Evolutionary conservation across 2,329 filamentous ascomycete species (phyloP).

Genomic region (Microdochium paspali): DNA sequence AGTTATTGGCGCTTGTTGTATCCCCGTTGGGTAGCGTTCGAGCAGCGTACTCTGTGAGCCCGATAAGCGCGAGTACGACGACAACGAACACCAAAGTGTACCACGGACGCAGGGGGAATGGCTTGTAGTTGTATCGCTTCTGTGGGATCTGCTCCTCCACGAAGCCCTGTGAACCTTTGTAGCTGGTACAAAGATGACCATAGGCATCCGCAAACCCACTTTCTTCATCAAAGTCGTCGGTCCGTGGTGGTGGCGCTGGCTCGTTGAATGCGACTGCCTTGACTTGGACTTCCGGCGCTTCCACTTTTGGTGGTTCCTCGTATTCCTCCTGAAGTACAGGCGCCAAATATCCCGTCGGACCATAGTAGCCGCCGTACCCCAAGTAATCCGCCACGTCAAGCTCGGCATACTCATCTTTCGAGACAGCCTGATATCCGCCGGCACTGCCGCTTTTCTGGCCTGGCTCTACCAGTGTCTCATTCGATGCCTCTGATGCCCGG

Average conservation of each 20-base stretch:
- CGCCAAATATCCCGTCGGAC: constrained; percentile 7
- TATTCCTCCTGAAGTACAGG: neutral
- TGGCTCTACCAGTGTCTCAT: constrained; percentile 7
- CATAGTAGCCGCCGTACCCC: constrained; percentile 9
- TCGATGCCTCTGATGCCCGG: constrained; percentile 10
- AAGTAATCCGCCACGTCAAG: constrained; percentile 10
- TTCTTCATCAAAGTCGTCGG: constrained; percentile 7
- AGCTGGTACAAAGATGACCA: constrained; percentile 3
- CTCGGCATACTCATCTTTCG: constrained; percentile 11
- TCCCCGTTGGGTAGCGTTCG: constrained; percentile 15
- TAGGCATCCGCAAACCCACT: neutral
- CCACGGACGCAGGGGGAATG: constrained; percentile 8
- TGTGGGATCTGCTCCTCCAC: constrained; percentile 6
- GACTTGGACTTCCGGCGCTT: constrained; percentile 9
- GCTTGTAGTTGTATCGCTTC: constrained; percentile 10
- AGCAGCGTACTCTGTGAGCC: constrained; percentile 14
- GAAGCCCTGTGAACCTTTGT: constrained; percentile 12
- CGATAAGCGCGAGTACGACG: constrained; percentile 12
- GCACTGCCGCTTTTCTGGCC: neutral
- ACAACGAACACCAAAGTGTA: constrained; percentile 9
- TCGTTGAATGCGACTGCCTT: constrained; percentile 4
- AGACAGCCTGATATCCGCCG: constrained; percentile 12
- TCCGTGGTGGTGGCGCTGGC: constrained; percentile 8
- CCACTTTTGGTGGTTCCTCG: constrained; percentile 8
- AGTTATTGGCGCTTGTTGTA: neutral